These are phyloP conservation scores for Globisporangium ultimum DNA, from an alignment of 352 stramenopile genomes.

Conservation along the genomic window DNA sequence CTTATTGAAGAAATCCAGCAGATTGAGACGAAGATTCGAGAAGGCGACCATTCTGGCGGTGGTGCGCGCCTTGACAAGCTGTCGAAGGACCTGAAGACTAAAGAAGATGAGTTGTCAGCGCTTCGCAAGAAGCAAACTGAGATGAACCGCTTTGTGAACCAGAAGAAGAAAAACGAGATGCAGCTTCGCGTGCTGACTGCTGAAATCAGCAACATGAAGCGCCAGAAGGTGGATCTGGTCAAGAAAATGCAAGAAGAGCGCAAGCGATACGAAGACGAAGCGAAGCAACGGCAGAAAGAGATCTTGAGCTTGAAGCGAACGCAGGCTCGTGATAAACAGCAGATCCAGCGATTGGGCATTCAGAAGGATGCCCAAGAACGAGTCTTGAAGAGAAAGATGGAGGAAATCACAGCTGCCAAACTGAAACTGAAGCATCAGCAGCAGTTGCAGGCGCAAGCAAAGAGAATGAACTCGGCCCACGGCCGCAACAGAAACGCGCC, in stretches of 20 bases:
- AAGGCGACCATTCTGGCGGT: constrained; percentile 47
- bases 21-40: constrained; percentile 58
- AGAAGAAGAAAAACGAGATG: constrained; percentile 88
- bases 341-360: constrained; percentile 74
- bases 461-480: constrained; percentile 54
- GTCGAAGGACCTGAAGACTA: constrained; percentile 69
- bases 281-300: constrained; percentile 68
- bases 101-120: constrained; percentile 66
- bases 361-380: constrained; percentile 85
- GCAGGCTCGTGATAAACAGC: constrained; percentile 79
- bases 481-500: constrained; percentile 45
- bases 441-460: constrained; percentile 65
- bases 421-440: constrained; percentile 83
- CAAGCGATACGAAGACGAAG: constrained; percentile 82
- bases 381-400: constrained; percentile 86
- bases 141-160: constrained; percentile 75
- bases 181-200: constrained; percentile 73
- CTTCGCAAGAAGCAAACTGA: constrained; percentile 82
- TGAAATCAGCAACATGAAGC: constrained; percentile 86
- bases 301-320: constrained; percentile 81
- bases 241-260: constrained; percentile 87
- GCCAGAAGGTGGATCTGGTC: constrained; percentile 85
- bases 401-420: constrained; percentile 78
- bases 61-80: constrained; percentile 65
- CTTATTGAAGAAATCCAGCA: constrained; percentile 77